Conservation (phyloP, 2,329 filamentous ascomycete genomes). For the Pestalotiopsis sp. region DNA sequence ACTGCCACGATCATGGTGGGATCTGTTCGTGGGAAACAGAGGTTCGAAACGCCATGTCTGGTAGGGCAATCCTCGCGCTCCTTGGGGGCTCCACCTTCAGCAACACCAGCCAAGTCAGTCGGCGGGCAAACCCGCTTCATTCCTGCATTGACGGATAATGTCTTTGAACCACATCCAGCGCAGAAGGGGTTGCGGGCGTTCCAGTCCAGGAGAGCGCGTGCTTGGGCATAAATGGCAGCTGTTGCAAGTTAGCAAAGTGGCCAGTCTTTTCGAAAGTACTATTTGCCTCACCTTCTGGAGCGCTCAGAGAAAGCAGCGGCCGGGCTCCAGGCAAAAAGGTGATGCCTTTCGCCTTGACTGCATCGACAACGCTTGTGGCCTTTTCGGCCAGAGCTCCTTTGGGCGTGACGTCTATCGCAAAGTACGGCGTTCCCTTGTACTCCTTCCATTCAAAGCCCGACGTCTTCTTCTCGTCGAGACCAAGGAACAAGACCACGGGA, state of each 20-base stretch:
- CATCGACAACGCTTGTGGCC: conserved; percentile 60
- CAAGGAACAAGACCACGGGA: conserved; percentile 81
- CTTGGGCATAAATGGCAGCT: conserved; percentile 91
- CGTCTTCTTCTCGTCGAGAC: conserved; percentile 66
- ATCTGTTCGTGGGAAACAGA: conserved; percentile 89
- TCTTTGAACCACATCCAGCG: conserved; percentile 81
- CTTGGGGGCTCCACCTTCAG: conserved; percentile 38
- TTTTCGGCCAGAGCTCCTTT: conserved; percentile 62
- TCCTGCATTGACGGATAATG: conserved; percentile 75
- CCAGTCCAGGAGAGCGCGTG: conserved; percentile 88
- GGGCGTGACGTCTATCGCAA: conserved; percentile 86
- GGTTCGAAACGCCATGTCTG: conserved; percentile 82
- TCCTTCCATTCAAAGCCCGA: conserved; percentile 61
- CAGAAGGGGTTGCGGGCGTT: conserved; percentile 92
- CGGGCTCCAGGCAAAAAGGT: conserved; percentile 62
- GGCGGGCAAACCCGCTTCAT: conserved; percentile 80
- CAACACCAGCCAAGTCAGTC: conserved; percentile 56
- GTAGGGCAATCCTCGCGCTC: conserved; percentile 75
- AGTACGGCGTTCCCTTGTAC: conserved; percentile 80
- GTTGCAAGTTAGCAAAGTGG: conserved; percentile 2
- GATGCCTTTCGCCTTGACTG: conserved; percentile 59
- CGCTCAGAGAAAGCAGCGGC: conserved; percentile 40
- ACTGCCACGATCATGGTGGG: conserved; percentile 95
- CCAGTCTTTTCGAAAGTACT: conserved; percentile 6
- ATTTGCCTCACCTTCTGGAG: conserved; percentile 44